A percentile compares a stretch with the other conserved stretches of the same genome.
Conservation (phyloP, 352 stramenopile species). For the Globisporangium orthogonon region DNA sequence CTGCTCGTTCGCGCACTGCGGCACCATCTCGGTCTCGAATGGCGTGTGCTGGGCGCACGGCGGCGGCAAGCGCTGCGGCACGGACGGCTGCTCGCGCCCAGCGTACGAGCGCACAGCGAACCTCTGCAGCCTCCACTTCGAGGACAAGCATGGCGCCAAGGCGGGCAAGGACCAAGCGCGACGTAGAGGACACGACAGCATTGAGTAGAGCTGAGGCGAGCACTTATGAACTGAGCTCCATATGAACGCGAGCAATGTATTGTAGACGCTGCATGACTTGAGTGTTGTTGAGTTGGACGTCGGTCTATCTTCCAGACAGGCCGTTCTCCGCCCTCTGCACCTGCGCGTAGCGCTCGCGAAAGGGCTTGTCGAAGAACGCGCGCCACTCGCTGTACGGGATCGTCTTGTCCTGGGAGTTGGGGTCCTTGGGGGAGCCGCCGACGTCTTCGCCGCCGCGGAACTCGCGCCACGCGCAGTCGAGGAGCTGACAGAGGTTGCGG, state of each 20-base stretch:
- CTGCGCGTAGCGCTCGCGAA: slow-evolving; percentile 19
- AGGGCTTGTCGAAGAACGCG: slow-evolving; percentile 42
- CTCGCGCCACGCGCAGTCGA: slow-evolving; percentile 58
- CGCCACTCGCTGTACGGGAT: slow-evolving; percentile 50
- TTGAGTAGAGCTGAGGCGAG: no score
- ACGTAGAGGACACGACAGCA: no score
- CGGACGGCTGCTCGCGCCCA: slow-evolving; percentile 20
- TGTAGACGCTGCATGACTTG: no score
- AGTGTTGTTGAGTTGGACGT: no score
- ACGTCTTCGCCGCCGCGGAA: slow-evolving; percentile 40
- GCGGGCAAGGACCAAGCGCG: no score
- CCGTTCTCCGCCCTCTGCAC: slow-evolving; percentile 6
- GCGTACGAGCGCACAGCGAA: slow-evolving; percentile 51
- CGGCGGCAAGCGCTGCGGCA: slow-evolving; percentile 19
- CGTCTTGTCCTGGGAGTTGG: slow-evolving; percentile 43
- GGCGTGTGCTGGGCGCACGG: slow-evolving; percentile 42
- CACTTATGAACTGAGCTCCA: no score
- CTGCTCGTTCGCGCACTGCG: slow-evolving; percentile 35
- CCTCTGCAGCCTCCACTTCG: slow-evolving; percentile 42
- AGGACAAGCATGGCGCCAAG: slow-evolving; percentile 1
- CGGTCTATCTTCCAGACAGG: not conserved
- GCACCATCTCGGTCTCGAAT: slow-evolving; percentile 49
- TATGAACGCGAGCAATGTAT: no score
- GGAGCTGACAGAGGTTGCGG: slow-evolving; percentile 67
- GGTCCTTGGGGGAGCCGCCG: slow-evolving; percentile 16